Conservation (phyloP, 805 yeast species). For the Ogataea zsoltii region DNA sequence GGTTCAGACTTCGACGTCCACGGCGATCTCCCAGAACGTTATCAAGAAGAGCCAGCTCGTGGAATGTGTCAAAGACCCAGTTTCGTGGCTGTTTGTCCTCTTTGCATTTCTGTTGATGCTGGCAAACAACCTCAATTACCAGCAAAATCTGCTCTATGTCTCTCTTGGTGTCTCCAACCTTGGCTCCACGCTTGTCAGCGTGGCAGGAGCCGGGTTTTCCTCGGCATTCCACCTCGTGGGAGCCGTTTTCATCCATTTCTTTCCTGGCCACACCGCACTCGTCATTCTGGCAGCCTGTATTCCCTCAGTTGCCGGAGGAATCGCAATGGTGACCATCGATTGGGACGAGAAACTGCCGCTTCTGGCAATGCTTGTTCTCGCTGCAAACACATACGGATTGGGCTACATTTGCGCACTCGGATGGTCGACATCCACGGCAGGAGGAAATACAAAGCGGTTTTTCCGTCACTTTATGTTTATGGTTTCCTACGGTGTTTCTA, state of each 20-base stretch:
- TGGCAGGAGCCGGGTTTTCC: slow-evolving; percentile 49
- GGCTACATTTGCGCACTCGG: slow-evolving; percentile 29
- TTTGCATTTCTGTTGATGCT: slow-evolving; percentile 47
- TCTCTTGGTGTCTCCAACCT: slow-evolving; percentile 42
- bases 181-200: slow-evolving; percentile 53
- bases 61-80: slow-evolving; percentile 53
- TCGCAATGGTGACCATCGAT: slow-evolving; percentile 45
- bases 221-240: slow-evolving; percentile 40
- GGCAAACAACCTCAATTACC: slow-evolving; percentile 55
- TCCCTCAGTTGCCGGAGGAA: slow-evolving; percentile 44
- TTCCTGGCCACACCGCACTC: slow-evolving; percentile 40
- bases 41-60: slow-evolving; percentile 49
- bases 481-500: slow-evolving; percentile 49
- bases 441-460: slow-evolving; percentile 53
- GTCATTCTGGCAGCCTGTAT: slow-evolving; percentile 8
- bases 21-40: slow-evolving; percentile 44
- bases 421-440: slow-evolving; percentile 33
- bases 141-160: slow-evolving; percentile 49
- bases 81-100: slow-evolving; percentile 43
- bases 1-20: slow-evolving; percentile 38
- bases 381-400: slow-evolving; percentile 40
- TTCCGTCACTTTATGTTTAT: slow-evolving; percentile 49
- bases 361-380: slow-evolving; percentile 49
- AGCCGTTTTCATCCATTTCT: slow-evolving; percentile 37
- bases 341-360: slow-evolving; percentile 46